Conservation (phyloP, 2,329 filamentous ascomycete genomes). For the Colletotrichum musae region DNA sequence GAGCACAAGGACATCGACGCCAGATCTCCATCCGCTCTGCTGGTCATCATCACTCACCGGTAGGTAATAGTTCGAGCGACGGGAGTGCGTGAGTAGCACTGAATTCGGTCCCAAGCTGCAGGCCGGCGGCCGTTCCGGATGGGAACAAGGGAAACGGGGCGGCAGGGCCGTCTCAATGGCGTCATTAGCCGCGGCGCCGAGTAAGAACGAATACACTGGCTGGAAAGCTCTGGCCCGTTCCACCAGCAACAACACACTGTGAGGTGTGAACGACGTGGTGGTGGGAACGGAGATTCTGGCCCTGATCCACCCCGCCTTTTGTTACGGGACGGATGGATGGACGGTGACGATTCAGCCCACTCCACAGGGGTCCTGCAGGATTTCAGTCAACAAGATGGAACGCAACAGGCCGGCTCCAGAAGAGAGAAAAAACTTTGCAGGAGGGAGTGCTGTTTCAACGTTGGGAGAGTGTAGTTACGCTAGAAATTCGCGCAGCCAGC, state of each 20-base stretch:
- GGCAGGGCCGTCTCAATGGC: conserved; percentile 23
- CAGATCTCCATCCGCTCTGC: no score
- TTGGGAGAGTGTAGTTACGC: neutral
- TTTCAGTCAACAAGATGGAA: neutral
- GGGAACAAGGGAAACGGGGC: neutral
- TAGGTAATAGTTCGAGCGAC: no score
- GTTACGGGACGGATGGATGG: conserved; percentile 8
- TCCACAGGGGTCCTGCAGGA: conserved; percentile 31
- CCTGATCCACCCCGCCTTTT: conserved; percentile 19
- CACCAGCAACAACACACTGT: conserved; percentile 17
- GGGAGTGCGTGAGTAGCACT: no score
- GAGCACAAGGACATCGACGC: no score
- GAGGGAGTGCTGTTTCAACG: neutral
- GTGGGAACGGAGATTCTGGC: conserved; percentile 27
- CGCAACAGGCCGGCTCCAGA: neutral
- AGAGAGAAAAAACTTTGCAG: neutral
- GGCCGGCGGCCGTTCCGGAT: neutral
- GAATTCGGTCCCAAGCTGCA: neutral
- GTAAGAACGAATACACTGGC: neutral
- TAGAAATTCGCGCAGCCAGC: neutral
- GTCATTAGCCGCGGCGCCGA: conserved; percentile 30
- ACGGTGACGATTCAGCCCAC: conserved; percentile 26
- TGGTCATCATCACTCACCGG: no score
- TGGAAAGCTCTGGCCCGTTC: conserved; percentile 25
- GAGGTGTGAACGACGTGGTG: neutral